phyloP scores from a whole-genome alignment of 2,329 filamentous ascomycete species.

The Fusarium metavorans region DNA sequence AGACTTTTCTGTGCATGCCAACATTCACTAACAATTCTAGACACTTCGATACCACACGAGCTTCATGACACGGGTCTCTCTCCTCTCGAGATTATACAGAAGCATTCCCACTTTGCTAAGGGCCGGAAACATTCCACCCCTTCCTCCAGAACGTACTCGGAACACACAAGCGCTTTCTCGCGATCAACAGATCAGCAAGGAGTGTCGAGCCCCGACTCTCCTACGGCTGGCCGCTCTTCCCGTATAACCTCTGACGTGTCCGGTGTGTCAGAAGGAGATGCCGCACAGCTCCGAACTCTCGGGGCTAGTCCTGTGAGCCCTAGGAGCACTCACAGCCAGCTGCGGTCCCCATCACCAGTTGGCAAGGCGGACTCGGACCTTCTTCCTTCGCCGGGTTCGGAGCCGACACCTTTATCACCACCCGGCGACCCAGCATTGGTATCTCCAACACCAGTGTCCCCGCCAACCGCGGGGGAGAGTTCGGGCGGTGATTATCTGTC shows the following conservation, averaged over 20 bases:
- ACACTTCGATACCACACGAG: conserved; percentile 59
- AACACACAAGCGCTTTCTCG: conserved; percentile 46
- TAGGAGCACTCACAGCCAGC: conserved; percentile 18
- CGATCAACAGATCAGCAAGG: conserved; percentile 39
- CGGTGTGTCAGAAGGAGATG: conserved; percentile 37
- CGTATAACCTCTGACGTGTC: conserved; percentile 42
- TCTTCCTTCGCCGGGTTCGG: conserved; percentile 27
- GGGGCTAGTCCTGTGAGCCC: conserved; percentile 35
- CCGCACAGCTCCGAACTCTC: conserved; percentile 31
- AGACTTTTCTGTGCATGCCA: not conserved
- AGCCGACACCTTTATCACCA: conserved; percentile 16
- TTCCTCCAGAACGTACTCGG: conserved; percentile 44
- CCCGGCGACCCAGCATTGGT: not conserved
- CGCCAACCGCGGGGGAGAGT: conserved; percentile 45
- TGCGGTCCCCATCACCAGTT: conserved; percentile 13
- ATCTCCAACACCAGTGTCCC: conserved; percentile 35
- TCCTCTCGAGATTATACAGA: conserved; percentile 55
- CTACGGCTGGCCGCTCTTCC: conserved; percentile 17
- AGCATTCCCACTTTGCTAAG: conserved; percentile 43
- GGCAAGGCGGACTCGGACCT: conserved; percentile 15
- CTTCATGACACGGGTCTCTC: conserved; percentile 59
- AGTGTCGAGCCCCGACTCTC: conserved; percentile 16
- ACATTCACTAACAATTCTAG: conserved; percentile 41
- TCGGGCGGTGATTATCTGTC: conserved; percentile 46
- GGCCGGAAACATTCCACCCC: conserved; percentile 34